Evolutionary conservation across 1,284 basidiomycete genomes (phyloP).

Genomic region (Rhodotorula sp.): DNA sequence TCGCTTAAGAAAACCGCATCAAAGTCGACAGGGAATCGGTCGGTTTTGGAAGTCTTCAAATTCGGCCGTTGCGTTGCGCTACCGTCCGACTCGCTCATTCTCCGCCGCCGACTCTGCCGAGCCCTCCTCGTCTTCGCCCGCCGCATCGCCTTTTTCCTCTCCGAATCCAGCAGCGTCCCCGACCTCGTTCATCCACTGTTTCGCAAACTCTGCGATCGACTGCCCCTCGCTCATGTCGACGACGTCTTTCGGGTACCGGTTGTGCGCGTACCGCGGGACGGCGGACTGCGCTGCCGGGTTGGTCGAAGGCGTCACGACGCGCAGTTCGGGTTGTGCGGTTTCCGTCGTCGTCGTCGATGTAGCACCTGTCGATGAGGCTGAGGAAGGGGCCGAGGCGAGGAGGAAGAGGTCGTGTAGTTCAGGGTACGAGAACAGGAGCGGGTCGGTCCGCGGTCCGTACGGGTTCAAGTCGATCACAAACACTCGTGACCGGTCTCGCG

Average conservation of each 20-base stretch:
- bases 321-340: constrained; percentile 58
- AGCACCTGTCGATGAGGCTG: constrained; percentile 41
- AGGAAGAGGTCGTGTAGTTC: constrained; percentile 58
- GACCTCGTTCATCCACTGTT: constrained; percentile 21
- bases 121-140: not conserved
- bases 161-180: constrained; percentile 1
- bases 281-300: constrained; percentile 62
- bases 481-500: constrained; percentile 68
- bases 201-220: constrained; percentile 65
- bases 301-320: constrained; percentile 64
- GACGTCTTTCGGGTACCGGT: constrained; percentile 90
- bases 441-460: constrained; percentile 78
- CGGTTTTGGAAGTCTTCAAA: too few relatives aligned
- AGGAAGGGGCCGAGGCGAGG: constrained; percentile 48
- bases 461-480: constrained; percentile 90
- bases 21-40: too few relatives aligned
- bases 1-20: too few relatives aligned
- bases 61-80: too few relatives aligned
- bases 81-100: not conserved
- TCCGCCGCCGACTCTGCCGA: not conserved
- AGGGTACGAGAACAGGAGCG: constrained; percentile 79
- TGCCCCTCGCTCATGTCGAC: constrained; percentile 72
- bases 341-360: not conserved
- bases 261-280: constrained; percentile 74
- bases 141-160: not conserved